Percentiles rank a stretch among this genome's conserved stretches.
Evolutionary conservation across 257 asterid species (phyloP).

Genomic region (Cinchona pubescens): DNA sequence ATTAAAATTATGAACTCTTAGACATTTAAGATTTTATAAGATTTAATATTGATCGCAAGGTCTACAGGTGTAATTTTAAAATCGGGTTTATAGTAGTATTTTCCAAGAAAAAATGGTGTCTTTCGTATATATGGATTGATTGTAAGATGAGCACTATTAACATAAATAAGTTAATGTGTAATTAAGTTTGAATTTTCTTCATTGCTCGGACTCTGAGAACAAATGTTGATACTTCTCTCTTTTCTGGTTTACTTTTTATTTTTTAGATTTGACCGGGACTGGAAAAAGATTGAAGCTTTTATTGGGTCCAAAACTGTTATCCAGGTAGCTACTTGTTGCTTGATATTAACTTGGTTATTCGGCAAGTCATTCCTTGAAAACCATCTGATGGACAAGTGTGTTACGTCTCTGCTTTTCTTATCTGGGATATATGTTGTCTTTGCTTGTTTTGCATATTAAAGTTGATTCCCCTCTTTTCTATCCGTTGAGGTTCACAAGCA

Average conservation of each 20-base stretch:
- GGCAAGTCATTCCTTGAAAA: not conserved
- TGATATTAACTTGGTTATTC: not conserved
- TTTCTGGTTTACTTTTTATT: conserved; percentile 6
- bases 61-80: too few relatives aligned
- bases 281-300: conserved; percentile 87
- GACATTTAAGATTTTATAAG: too few relatives aligned
- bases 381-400: too few relatives aligned
- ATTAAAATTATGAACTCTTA: too few relatives aligned
- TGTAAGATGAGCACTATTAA: not conserved
- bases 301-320: conserved; percentile 79
- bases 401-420: not conserved
- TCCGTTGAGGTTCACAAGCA: conserved; percentile 13
- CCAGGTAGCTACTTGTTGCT: conserved; percentile 43
- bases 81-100: too few relatives aligned
- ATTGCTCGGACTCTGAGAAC: not conserved
- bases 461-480: conserved; percentile 6
- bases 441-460: not conserved
- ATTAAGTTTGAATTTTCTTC: not conserved
- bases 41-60: too few relatives aligned
- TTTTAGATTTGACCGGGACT: conserved; percentile 82
- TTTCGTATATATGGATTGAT: not conserved
- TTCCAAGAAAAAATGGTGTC: not conserved
- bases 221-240: not conserved
- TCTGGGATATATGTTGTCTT: not conserved
- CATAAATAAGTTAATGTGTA: not conserved